phyloP scores from a whole-genome alignment of 208 protist genomes.

The Wallacemonas collosoma region DNA sequence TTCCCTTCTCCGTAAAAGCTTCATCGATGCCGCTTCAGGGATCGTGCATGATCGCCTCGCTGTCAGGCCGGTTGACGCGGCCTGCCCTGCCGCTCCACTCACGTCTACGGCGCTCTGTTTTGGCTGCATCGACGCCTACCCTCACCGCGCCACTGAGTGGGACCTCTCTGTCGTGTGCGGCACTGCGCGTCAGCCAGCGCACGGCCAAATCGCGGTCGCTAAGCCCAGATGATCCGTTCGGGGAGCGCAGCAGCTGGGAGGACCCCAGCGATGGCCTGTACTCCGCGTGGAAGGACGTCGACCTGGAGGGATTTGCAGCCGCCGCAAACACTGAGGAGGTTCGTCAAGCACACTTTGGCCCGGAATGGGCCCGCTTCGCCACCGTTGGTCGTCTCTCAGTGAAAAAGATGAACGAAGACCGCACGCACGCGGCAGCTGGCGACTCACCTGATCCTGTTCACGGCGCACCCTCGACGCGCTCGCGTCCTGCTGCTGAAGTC shows the following conservation, averaged over 20 bases:
- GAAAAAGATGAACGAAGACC: slow-evolving; percentile 57
- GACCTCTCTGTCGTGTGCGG: background rate
- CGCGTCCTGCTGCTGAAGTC: slow-evolving; percentile 31
- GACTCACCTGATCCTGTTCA: background rate
- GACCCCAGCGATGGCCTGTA: slow-evolving; percentile 71
- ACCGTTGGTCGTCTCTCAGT: slow-evolving; percentile 68
- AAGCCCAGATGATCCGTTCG: slow-evolving; percentile 71
- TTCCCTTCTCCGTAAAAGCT: slow-evolving; percentile 9
- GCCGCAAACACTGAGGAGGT: slow-evolving; percentile 69
- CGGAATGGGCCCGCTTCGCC: slow-evolving; percentile 74
- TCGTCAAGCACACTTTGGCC: slow-evolving; percentile 74
- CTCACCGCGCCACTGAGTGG: no score
- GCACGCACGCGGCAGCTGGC: slow-evolving; percentile 2
- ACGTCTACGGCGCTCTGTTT: no score
- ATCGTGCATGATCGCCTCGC: background rate
- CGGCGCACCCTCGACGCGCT: background rate
- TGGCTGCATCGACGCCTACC: no score
- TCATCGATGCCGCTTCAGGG: slow-evolving; percentile 19
- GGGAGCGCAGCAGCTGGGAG: slow-evolving; percentile 60
- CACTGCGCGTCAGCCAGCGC: slow-evolving; percentile 4
- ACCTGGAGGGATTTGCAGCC: slow-evolving; percentile 64
- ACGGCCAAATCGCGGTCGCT: slow-evolving; percentile 47
- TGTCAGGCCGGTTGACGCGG: no score
- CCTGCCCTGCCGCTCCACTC: no score
- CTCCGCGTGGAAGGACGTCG: slow-evolving; percentile 67